phyloP scores from a whole-genome alignment of 768 basidiomycete genomes.

The Mycena vitilis region DNA sequence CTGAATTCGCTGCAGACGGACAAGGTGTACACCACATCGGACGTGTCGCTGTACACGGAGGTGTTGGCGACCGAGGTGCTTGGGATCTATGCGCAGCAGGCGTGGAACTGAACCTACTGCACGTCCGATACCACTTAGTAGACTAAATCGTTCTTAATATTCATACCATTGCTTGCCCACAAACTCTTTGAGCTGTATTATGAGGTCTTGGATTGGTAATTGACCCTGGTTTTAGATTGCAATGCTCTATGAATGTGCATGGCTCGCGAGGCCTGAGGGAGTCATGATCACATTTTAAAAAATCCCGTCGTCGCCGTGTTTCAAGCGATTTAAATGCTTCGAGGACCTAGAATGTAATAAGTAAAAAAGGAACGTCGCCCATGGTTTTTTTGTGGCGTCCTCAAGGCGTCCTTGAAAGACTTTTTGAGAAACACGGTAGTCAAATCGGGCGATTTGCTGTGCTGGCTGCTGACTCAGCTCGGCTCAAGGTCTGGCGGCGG shows the following conservation, averaged over 20 bases:
- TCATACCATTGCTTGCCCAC: too few relatives aligned
- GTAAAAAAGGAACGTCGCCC: too few relatives aligned
- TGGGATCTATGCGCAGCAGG: conserved; percentile 65
- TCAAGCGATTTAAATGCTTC: too few relatives aligned
- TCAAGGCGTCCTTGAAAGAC: not conserved
- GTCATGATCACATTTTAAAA: too few relatives aligned
- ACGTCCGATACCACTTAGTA: too few relatives aligned
- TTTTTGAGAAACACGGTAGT: not conserved
- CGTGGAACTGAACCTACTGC: conserved; percentile 53
- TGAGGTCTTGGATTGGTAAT: conserved; percentile 19
- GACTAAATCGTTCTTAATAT: too few relatives aligned
- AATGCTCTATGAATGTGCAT: not conserved
- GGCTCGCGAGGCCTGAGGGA: too few relatives aligned
- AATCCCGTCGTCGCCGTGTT: too few relatives aligned
- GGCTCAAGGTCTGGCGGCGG: not conserved
- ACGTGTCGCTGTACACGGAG: conserved; percentile 67
- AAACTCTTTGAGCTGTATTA: not conserved
- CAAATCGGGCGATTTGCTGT: not conserved
- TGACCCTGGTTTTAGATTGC: conserved; percentile 5
- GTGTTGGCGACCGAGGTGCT: conserved; percentile 62
- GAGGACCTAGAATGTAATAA: too few relatives aligned
- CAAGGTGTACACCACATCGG: conserved; percentile 60
- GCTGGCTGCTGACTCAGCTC: conserved; percentile 3
- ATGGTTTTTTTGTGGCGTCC: too few relatives aligned
- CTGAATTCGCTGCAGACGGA: conserved; percentile 67